Evolutionary conservation across 2,329 filamentous ascomycete species (phyloP), one percentile per base, ranked within the genome.

Genomic region (Xylariaceae sp.): DNA sequence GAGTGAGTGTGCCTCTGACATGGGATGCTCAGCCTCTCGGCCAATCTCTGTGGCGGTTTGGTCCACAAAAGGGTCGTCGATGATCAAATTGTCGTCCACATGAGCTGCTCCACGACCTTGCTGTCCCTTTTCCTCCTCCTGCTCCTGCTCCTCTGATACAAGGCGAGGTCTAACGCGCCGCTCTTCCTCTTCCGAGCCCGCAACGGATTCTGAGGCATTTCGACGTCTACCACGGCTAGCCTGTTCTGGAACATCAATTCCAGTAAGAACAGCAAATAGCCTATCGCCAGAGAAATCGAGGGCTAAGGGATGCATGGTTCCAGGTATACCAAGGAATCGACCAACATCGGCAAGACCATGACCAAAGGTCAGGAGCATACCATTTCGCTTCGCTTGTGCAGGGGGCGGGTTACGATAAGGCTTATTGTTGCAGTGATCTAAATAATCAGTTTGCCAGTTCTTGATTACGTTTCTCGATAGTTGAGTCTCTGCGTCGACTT

Each of bases 1-100:
- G 2, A 71, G 74, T 1, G 72, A 74, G 34, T 77, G 76, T 39
- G 83, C 77, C 44, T 94, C 85, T 4, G 79, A 78, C 39, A 93
- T 73, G 7, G 78, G 76, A 1, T 78, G 73, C 1, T 72, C 76
- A 1, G 78, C 84, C 32, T 87, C 79, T 63, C 62, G 57, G 18
- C 61, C 62, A 12, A 62, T 43, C 40, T 65, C 62, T 3, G 51
- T 50, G 17, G 40, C 41, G 26, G 37, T 45, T n/a, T 45, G 43
- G 11, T 51, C 41, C 12, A 17, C 8, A 19, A 35, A 35, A 17
- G 13, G 16, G 18, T 35, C 33, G 15, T 35, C 33, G 30, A 26
- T 11, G 22, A n/a, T n/a, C 26, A 29, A n/a, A n/a, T 29, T 29
- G 9, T 9, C 9, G 26, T 29, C 26, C 9, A 9, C 9, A n/a